Conservation (phyloP, 257 asterid genomes). For the Gentiana dahurica region DNA sequence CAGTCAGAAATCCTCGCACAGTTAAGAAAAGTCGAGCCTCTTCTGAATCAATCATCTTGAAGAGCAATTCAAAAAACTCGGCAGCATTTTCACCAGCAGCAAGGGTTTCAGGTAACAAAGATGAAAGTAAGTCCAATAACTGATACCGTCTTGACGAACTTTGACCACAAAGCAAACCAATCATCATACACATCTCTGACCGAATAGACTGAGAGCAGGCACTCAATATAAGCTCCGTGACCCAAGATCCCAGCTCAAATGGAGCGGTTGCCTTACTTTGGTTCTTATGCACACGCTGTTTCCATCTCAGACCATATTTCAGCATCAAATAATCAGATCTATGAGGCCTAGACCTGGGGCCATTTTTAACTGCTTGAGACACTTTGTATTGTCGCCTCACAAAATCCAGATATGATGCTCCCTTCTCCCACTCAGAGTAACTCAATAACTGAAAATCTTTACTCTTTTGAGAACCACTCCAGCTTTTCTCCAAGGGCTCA, state of each 20-base stretch:
- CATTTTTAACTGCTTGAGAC: constrained; percentile 59
- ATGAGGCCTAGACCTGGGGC: constrained; percentile 77
- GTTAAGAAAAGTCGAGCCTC: constrained; percentile 94
- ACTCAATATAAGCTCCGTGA: constrained; percentile 91
- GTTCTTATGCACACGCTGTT: constrained; percentile 62
- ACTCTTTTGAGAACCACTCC: constrained; percentile 69
- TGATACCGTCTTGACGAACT: constrained; percentile 78
- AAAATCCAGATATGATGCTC: constrained; percentile 97
- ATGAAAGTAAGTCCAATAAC: constrained; percentile 76
- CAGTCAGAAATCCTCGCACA: constrained; percentile 70
- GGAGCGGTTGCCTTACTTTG: constrained; percentile 51
- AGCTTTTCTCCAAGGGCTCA: constrained; percentile 56
- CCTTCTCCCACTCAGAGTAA: constrained; percentile 96
- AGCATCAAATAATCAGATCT: constrained; percentile 70
- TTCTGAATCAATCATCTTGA: constrained; percentile 86
- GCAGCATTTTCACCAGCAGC: constrained; percentile 97
- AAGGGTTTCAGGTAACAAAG: constrained; percentile 88
- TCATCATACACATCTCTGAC: constrained; percentile 96
- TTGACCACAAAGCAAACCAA: constrained; percentile 88
- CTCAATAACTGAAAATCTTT: constrained; percentile 82
- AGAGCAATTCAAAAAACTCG: constrained; percentile 88
- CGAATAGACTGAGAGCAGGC: constrained; percentile 98
- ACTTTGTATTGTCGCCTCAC: constrained; percentile 96
- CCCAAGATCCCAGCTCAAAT: constrained; percentile 99
- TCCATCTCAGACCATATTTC: constrained; percentile 95